These are phyloP conservation scores for Phialophora macrospora DNA, from an alignment of 2,329 filamentous ascomycete species.

Conservation along the genomic window DNA sequence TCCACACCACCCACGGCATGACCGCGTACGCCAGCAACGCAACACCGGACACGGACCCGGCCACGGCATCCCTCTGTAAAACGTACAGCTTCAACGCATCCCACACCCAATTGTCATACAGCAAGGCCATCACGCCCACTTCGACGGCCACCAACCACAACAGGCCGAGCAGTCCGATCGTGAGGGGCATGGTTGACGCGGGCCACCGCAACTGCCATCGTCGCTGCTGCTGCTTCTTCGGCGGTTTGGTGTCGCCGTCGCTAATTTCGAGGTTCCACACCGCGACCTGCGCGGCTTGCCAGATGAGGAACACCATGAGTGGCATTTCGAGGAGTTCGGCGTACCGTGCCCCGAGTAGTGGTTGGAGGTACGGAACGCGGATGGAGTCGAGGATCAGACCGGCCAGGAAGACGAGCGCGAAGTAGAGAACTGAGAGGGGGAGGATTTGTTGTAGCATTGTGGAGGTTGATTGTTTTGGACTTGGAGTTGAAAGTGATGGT, in stretches of 20 bases:
- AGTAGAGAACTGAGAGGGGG: constrained; percentile 23
- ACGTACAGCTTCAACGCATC: neutral
- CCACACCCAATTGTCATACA: constrained; percentile 8
- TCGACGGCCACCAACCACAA: constrained; percentile 25
- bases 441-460: constrained; percentile 11
- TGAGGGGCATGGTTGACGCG: constrained; percentile 10
- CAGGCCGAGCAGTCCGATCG: constrained; percentile 19
- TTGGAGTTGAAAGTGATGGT: neutral
- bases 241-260: neutral
- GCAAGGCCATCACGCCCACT: constrained; percentile 11
- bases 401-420: constrained; percentile 20
- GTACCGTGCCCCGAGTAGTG: constrained; percentile 19
- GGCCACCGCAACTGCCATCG: neutral
- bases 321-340: constrained; percentile 27
- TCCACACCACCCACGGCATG: constrained; percentile 27
- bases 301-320: constrained; percentile 26
- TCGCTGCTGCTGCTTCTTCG: neutral
- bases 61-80: constrained; percentile 7
- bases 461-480: neutral
- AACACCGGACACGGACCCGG: constrained; percentile 12
- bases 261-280: constrained; percentile 19
- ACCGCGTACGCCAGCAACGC: constrained; percentile 22
- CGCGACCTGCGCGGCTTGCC: constrained; percentile 27
- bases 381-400: constrained; percentile 20
- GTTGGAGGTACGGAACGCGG: constrained; percentile 22